Percentiles rank a stretch among this genome's conserved stretches.
Conservation (phyloP, 129 eudicot genomes). For the Erigeron canadensis region DNA sequence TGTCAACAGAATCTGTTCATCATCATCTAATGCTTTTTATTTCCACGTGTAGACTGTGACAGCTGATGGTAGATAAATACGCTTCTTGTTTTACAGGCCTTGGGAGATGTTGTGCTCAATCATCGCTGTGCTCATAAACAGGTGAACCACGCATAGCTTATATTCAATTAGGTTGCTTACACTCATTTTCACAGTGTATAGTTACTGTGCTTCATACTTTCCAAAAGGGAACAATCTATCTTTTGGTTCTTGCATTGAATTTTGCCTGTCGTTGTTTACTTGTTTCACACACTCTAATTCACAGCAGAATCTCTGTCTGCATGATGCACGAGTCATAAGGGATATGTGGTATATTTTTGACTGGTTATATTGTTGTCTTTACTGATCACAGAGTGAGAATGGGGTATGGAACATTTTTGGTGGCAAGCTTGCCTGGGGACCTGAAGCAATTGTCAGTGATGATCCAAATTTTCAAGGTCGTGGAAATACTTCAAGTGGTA, state of each 20-base stretch:
- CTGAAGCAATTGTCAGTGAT: conserved; percentile 71
- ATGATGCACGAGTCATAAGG: conserved; percentile 2
- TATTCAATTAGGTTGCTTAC: conserved; percentile 15
- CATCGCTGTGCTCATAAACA: conserved; percentile 73
- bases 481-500: conserved; percentile 62
- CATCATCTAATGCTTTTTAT: not conserved
- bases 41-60: conserved; percentile 1
- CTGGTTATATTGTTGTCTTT: conserved; percentile 2
- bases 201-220: not conserved
- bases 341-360: conserved; percentile 1
- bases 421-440: conserved; percentile 70
- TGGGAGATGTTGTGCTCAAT: conserved; percentile 72
- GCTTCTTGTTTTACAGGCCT: conserved; percentile 41
- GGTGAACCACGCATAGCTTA: conserved; percentile 29
- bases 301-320: not conserved
- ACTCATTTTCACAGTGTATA: conserved; percentile 6
- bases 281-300: not conserved
- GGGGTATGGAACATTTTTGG: conserved; percentile 80
- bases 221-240: not conserved
- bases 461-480: conserved; percentile 72
- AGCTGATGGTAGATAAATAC: conserved; percentile 15
- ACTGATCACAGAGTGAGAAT: conserved; percentile 38
- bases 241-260: not conserved
- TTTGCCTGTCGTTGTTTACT: not conserved
- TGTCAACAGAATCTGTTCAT: not conserved